Evolutionary conservation across 257 asterid genomes (phyloP), one percentile per base, ranked within the genome.

Genomic region (Solanum etuberosum): DNA sequence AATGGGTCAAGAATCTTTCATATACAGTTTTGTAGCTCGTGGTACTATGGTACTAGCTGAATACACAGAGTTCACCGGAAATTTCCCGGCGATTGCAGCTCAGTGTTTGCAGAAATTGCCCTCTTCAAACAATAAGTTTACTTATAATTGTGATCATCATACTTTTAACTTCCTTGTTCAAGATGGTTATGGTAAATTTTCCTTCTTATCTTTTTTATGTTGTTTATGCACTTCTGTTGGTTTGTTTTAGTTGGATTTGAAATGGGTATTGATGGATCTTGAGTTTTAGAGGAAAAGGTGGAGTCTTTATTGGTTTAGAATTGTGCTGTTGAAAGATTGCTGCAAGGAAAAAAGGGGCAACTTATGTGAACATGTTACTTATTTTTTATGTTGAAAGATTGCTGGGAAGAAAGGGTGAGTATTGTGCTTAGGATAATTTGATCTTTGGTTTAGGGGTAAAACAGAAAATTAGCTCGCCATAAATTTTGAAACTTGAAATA

Each of bases 11-110:
- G 98, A 94, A 92, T 94, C 96, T 87, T 94, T 95, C 89, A 93
- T 95, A 77, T 95, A 95, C 93, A 94, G 96, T 95, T 95, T 93
- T 91, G 98, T 93, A 87, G 97, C 98, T 7, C 94, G 98, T 27
- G 98, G 98, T 82, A 94, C 98, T 63, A 70, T 92, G 96, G 91
- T 94, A 71, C 65, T 94, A 89, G 94, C 98, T 63, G 98, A 95
- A 90, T 94, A 92, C 93, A 92, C 98, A 7, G 98, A 93, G 91
- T 93, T 93, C 92, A 95, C 98, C 86, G 98, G 98, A 48, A 94
- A 95, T 84, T 95, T 95, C 23, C 97, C 98, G 87, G 98, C 95
- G 86, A 94, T 95, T 67, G 98, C 98, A 3, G 97, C 93, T 84
- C 98, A 93, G 94, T 95, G 98, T 46, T 89, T 95, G 88, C 96